A percentile compares a stretch with the other conserved stretches of the same genome.
Conservation (phyloP, 2,329 filamentous ascomycete genomes). For the Ophiobolus disseminans region DNA sequence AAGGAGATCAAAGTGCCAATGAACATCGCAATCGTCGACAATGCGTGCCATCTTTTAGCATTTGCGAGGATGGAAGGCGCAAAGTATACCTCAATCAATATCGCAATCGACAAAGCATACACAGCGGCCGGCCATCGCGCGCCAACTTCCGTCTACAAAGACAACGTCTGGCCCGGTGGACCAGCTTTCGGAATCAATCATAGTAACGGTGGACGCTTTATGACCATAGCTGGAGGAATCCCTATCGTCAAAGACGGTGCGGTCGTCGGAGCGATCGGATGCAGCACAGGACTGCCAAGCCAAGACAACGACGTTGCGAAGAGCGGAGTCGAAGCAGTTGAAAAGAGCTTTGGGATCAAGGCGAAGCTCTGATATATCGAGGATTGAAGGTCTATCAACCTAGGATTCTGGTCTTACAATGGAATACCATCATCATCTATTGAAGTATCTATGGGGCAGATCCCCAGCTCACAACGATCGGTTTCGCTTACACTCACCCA, state of each 20-base stretch:
- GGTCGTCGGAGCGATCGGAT: constrained; percentile 62
- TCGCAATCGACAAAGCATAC: constrained; percentile 69
- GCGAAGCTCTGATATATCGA: constrained; percentile 48
- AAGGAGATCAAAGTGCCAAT: constrained; percentile 49
- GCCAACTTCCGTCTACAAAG: constrained; percentile 61
- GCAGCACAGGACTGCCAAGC: constrained; percentile 61
- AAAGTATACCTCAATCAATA: constrained; percentile 60
- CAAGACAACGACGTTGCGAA: constrained; percentile 63
- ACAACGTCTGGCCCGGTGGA: constrained; percentile 61
- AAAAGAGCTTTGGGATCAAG: constrained; percentile 45
- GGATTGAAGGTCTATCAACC: too few relatives aligned
- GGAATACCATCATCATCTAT: background rate
- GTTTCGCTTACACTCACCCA: background rate
- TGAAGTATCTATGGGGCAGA: background rate
- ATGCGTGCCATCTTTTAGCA: constrained; percentile 54
- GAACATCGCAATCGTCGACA: constrained; percentile 60
- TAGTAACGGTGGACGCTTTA: constrained; percentile 61
- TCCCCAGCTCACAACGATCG: background rate
- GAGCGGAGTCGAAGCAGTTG: constrained; percentile 59
- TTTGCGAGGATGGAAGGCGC: constrained; percentile 59
- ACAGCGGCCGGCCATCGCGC: constrained; percentile 63
- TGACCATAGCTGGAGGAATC: constrained; percentile 61
- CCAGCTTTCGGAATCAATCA: constrained; percentile 60
- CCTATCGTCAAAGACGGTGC: constrained; percentile 57
- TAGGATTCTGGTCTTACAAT: too few relatives aligned